Base-by-base conservation (phyloP, 2,329 filamentous ascomycete genomes). In the Coniochaeta ligniaria region DNA sequence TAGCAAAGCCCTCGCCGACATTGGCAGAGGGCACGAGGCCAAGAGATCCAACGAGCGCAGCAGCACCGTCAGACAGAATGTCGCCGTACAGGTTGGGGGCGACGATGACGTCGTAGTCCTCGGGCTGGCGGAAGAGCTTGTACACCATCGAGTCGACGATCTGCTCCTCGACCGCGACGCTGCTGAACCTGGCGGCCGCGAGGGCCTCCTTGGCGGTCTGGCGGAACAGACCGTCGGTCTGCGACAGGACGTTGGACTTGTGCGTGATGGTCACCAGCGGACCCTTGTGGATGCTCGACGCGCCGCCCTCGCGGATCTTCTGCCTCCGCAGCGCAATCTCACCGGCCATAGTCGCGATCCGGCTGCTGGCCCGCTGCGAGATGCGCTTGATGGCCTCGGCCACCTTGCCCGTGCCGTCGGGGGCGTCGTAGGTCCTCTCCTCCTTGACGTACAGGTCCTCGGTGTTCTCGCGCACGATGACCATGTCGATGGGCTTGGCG, bases 101-200 rank as follows among this genome's bases (percentile, higher is more conserved):
- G 55, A 99, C 95, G 68, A 99, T 96, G 66, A 98, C 94, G 74
- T 99, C 95, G 85, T 98, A 99, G 71, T 89, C 89, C 71, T 89
- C 84, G 50, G 95, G 95, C 77, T 98, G 92, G 64, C 94, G 91
- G 87, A 98, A 98, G 61, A 99, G 89, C 82, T 98, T 98, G 86
- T 98, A 98, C 61, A 98, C 92, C 95, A 99, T 99, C 63, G 89
- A 94, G 78, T 99, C 95, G 64, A 99, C 94, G 68, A 99, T 99
- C 80, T 99, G 95, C 82, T 98, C 95, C 77, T 98, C 95, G 60
- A 97, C 82, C 47, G 78, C 77, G 59, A 96, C 79, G 63, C 67
- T 60, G 8, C 77, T 75, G 79, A 91, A 97, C 66, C 79, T 82
- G 14, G 83, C 67, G 58, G 82, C 80, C 31, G 86, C 82, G 9